Evolutionary conservation across 805 yeast species (phyloP).

Genomic region (Hanseniaspora valbyensis): DNA sequence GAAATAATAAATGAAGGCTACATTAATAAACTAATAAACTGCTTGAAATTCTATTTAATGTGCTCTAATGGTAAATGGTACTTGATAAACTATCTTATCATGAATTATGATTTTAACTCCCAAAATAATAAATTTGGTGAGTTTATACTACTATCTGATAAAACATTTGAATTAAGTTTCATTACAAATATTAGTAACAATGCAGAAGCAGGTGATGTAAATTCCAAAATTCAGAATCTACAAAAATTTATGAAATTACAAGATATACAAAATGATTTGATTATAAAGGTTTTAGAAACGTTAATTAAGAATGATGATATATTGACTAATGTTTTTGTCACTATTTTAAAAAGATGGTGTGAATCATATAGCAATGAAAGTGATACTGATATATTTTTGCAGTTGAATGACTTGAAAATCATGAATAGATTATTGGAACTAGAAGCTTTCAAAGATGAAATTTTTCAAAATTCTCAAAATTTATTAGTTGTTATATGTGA

Average conservation of each 20-base stretch:
- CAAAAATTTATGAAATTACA: slow-evolving; percentile 35
- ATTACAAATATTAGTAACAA: slow-evolving; percentile 16
- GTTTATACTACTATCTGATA: slow-evolving; percentile 29
- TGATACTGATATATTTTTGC: slow-evolving; percentile 27
- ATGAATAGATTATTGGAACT: slow-evolving; percentile 36
- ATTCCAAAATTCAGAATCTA: slow-evolving; percentile 16
- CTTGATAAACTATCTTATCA: slow-evolving; percentile 10
- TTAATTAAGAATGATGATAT: slow-evolving; percentile 38
- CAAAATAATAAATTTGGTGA: slow-evolving; percentile 29
- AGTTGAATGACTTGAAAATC: slow-evolving; percentile 50
- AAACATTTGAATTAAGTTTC: slow-evolving; percentile 23
- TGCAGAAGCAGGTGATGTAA: slow-evolving; percentile 8
- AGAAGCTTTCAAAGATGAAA: slow-evolving; percentile 14
- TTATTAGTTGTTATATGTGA: slow-evolving; percentile 1
- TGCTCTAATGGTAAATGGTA: slow-evolving; percentile 15
- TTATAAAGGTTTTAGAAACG: slow-evolving; percentile 35
- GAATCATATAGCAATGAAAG: slow-evolving; percentile 18
- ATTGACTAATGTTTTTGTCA: slow-evolving; percentile 39
- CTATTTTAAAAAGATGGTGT: slow-evolving; percentile 53
- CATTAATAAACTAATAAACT: slow-evolving; percentile 14
- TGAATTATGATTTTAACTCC: slow-evolving; percentile 21
- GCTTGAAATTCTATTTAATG: slow-evolving; percentile 8
- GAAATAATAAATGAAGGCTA: slow-evolving; percentile 1
- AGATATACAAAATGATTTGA: slow-evolving; percentile 35
- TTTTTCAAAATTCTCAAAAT: slow-evolving; percentile 6